Conservation (phyloP, 805 yeast species). For the Nakazawaea wickerhamii region DNA sequence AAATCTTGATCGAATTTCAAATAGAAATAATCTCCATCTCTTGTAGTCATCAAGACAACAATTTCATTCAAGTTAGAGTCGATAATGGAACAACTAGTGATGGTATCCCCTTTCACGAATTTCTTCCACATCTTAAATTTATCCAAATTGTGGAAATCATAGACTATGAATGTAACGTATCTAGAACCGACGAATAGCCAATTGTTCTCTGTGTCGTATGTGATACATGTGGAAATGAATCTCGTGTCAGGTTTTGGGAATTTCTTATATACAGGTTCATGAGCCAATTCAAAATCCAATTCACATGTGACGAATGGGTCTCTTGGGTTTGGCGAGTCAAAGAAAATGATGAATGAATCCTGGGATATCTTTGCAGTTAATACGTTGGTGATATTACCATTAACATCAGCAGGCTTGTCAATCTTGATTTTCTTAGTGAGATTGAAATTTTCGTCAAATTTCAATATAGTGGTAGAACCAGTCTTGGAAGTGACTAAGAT, state of each 20-base stretch:
- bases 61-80: constrained; percentile 19
- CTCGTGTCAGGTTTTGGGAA: constrained; percentile 25
- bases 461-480: constrained; percentile 40
- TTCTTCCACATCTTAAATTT: constrained; percentile 35
- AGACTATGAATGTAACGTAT: constrained; percentile 59
- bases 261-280: not conserved
- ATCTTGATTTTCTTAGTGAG: constrained; percentile 21
- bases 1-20: constrained; percentile 21
- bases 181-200: constrained; percentile 66
- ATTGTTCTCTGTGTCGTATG: constrained; percentile 30
- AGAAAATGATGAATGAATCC: constrained; percentile 31
- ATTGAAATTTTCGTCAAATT: constrained; percentile 33
- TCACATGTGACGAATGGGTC: constrained; percentile 44
- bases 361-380: constrained; percentile 27
- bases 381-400: constrained; percentile 41
- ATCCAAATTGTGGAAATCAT: constrained; percentile 27
- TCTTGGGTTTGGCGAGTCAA: constrained; percentile 65
- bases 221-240: constrained; percentile 57
- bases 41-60: constrained; percentile 44
- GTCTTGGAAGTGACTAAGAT: constrained; percentile 25
- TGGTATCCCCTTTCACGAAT: constrained; percentile 60
- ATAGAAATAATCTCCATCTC: constrained; percentile 62
- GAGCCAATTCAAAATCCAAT: constrained; percentile 27
- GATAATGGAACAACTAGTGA: constrained; percentile 46
- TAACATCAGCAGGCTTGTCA: constrained; percentile 24